Conservation (phyloP, 1,139 yeast genomes). For the Pneumocystis murina region DNA sequence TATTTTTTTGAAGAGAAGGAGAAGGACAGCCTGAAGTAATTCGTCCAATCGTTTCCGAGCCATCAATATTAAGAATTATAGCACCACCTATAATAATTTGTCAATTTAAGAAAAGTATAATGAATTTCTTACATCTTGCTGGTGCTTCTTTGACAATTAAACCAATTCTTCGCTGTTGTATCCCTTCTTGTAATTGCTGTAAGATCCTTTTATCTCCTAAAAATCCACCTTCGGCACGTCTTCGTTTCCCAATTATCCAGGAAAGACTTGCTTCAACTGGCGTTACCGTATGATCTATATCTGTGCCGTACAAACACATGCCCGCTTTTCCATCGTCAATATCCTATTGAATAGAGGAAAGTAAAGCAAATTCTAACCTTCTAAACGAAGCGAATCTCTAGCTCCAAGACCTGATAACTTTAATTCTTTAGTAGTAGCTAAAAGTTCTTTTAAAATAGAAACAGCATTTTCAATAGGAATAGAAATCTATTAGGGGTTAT, state of each 20-base stretch:
- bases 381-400: conserved; percentile 82
- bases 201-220: conserved; percentile 64
- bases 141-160: conserved; percentile 65
- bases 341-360: neutral
- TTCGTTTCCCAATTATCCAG: conserved; percentile 76
- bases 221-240: conserved; percentile 49
- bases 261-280: conserved; percentile 81
- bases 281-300: conserved; percentile 60
- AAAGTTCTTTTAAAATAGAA: conserved; percentile 50
- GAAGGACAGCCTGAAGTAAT: conserved; percentile 86
- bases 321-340: conserved; percentile 41
- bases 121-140: conserved; percentile 37
- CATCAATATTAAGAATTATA: conserved; percentile 39
- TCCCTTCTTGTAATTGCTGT: conserved; percentile 48
- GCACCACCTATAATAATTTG: conserved; percentile 35
- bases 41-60: conserved; percentile 24
- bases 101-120: neutral
- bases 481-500: conserved; percentile 32
- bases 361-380: conserved; percentile 19
- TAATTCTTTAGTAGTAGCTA: conserved; percentile 36
- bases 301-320: conserved; percentile 94
- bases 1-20: conserved; percentile 63
- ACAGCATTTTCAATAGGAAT: conserved; percentile 42
- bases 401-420: conserved; percentile 94
- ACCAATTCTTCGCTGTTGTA: conserved; percentile 60